Base-by-base conservation (phyloP, 2,329 filamentous ascomycete genomes). In the Pseudopyrenochaeta lycopersici region DNA sequence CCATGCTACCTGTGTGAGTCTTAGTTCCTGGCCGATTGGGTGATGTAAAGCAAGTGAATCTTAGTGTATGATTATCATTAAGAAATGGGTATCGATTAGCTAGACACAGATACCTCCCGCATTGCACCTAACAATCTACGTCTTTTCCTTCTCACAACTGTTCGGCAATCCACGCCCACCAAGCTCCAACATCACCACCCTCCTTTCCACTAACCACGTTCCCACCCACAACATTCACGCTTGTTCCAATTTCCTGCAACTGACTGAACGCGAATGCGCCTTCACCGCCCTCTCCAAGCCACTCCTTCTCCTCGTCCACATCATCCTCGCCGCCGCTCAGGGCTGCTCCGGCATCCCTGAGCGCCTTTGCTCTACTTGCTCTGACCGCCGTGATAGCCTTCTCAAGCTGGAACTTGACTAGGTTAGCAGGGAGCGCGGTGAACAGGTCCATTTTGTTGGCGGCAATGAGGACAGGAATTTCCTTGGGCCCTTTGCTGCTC, bases 361-460 rank as follows among this genome's bases (percentile, higher is more conserved):
- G 76, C 0, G 92, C 92, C 77, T 90, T 94, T 65, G 88, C 71
- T 72, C 87, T 88, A 35, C 90, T 90, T 52, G 83, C 81, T 42
- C 94, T 85, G 46, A 98, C 89, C 44, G 89, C 86, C 21, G 88
- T 86, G 55, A 98, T 86, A 74, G 97, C 94, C 11, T 83, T 81
- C 78, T 98, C 93, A 12, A 99, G 81, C 60, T 85, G 86, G 47
- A 83, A 82, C 75, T 86, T 89, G 54, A 97, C 90, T 29, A 96
- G 81, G 5, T 85, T 83, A 0, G 90, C 85, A 0, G 95, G 95
- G 46, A 97, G 79, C 7, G 94, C 92, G 0, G 95, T 97, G 74
- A 99, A 99, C 1, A 99, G 82, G 74, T 99, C 95, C 72, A 92
- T 85, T 82, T 99, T 99, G 78, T 98, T 99, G 48, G 92, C 93